phyloP scores from a whole-genome alignment of 2,329 filamentous ascomycete species.

The Ceratocystis diversiconidia region DNA sequence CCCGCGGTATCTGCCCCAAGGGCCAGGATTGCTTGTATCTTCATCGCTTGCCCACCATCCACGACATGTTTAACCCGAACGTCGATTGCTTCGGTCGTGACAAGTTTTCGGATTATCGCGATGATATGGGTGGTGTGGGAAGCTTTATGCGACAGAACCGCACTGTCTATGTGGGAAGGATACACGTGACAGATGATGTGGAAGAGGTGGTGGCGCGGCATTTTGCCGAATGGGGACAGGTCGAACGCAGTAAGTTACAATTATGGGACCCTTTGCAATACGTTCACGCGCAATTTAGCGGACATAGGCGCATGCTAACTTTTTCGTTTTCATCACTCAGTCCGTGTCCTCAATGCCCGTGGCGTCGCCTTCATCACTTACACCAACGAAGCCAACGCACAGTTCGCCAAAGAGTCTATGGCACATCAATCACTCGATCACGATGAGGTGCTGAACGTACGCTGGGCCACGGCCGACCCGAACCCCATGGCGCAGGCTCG shows the following conservation, averaged over 20 bases:
- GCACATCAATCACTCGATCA: conserved; percentile 85
- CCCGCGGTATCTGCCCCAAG: conserved; percentile 66
- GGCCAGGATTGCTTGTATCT: conserved; percentile 90
- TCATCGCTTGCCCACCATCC: conserved; percentile 71
- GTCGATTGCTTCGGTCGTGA: conserved; percentile 91
- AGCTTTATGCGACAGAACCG: conserved; percentile 88
- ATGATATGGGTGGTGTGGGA: conserved; percentile 96
- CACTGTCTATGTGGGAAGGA: conserved; percentile 83
- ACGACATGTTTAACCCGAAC: conserved; percentile 85
- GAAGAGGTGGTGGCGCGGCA: conserved; percentile 91
- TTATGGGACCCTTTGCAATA: background rate
- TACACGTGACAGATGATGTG: conserved; percentile 92
- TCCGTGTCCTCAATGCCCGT: conserved; percentile 71
- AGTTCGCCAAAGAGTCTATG: conserved; percentile 94
- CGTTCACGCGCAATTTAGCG: background rate
- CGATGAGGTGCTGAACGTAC: conserved; percentile 82
- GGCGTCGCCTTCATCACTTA: conserved; percentile 96
- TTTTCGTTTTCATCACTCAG: conserved; percentile 21
- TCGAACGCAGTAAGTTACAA: conserved; percentile 51
- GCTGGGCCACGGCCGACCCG: conserved; percentile 93
- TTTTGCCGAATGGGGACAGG: conserved; percentile 90
- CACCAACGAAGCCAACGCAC: conserved; percentile 72
- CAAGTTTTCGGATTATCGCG: conserved; percentile 82
- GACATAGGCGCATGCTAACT: background rate
- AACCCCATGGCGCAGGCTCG: conserved; percentile 90